phyloP scores from a whole-genome alignment of 257 asterid species.

The Dorcoceras hygrometricum region DNA sequence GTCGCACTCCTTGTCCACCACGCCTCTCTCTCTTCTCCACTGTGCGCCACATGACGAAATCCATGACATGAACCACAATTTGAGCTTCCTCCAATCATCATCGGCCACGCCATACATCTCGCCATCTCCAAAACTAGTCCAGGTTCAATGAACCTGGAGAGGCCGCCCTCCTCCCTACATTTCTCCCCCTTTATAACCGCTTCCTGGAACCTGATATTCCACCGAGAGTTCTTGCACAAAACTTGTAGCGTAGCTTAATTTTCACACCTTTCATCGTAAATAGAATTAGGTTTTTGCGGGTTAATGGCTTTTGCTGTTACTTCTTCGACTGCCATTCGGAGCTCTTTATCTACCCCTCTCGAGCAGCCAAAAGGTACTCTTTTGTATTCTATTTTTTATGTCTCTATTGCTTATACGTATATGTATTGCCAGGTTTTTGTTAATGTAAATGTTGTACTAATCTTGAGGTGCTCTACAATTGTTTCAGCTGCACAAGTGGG shows the following conservation, averaged over 20 bases:
- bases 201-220: neutral
- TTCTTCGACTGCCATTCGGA: slow-evolving; percentile 47
- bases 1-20: slow-evolving; percentile 18
- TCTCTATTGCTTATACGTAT: neutral
- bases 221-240: neutral
- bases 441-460: neutral
- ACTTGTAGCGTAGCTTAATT: neutral
- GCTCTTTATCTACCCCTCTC: slow-evolving; percentile 34
- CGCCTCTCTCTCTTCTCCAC: slow-evolving; percentile 19
- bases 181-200: slow-evolving; percentile 3
- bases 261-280: neutral
- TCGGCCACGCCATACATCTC: slow-evolving; percentile 27
- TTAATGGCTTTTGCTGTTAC: slow-evolving; percentile 57
- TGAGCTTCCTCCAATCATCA: slow-evolving; percentile 23
- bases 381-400: slow-evolving; percentile 25
- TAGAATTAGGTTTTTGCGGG: slow-evolving; percentile 7
- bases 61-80: slow-evolving; percentile 31
- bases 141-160: slow-evolving; percentile 50
- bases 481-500: slow-evolving; percentile 34
- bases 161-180: slow-evolving; percentile 24
- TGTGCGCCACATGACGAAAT: slow-evolving; percentile 48
- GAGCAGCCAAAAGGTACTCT: slow-evolving; percentile 51
- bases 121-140: slow-evolving; percentile 33
- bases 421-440: neutral
- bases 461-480: neutral